Base-by-base conservation (phyloP, 2,329 filamentous ascomycete genomes). In the Thermothelomyces thermophilus region DNA sequence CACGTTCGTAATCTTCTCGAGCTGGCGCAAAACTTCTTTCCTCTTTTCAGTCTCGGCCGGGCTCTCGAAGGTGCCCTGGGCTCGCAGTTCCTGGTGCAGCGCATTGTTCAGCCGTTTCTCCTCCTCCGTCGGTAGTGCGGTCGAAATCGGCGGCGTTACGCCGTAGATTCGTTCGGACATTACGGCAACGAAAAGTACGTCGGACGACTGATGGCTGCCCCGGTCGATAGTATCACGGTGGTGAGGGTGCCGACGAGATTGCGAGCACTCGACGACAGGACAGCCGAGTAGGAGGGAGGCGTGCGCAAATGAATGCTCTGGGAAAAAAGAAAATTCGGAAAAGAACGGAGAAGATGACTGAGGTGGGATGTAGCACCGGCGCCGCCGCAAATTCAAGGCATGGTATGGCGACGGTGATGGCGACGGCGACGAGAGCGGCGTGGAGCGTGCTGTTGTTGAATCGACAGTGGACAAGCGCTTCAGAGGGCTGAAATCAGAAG, bases 41-140 rank as follows among this genome's bases (percentile, higher is more conserved):
- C 87, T 84, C 66, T 87, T 89, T 55, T 88, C 79, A 3, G 88
- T 95, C 64, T 94, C 93, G 37, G 87, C 77, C 13, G 82, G 78
- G 46, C 80, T 82, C 69, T 97, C 93, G 62, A 95, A 98, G 46
- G 93, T 95, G 69, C 94, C 91, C 69, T 96, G 87, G 35, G 76
- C 76, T 66, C 89, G 89, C 54, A 98, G 73, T 69, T 96, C 90
- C 49, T 87, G 82, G 50, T 95, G 79, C 39, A 98, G 78, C 49
- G 83, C 76, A 58, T 89, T 83, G 60, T 88, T 94, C 44, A 86
- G 80, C 56, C 84, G 77, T 50, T 85, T 79, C 66, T 98, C 91
- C 33, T 78, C 72, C 48, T 85, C 78, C 1, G 86, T 93, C 4
- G 93, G 93, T 20, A 90, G 75, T 19, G 76, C 74, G 11, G 76